Percentiles rank a stretch among this genome's conserved stretches.
Evolutionary conservation across 139 green algal species (phyloP).

Genomic region (Coelastrella sp.): DNA sequence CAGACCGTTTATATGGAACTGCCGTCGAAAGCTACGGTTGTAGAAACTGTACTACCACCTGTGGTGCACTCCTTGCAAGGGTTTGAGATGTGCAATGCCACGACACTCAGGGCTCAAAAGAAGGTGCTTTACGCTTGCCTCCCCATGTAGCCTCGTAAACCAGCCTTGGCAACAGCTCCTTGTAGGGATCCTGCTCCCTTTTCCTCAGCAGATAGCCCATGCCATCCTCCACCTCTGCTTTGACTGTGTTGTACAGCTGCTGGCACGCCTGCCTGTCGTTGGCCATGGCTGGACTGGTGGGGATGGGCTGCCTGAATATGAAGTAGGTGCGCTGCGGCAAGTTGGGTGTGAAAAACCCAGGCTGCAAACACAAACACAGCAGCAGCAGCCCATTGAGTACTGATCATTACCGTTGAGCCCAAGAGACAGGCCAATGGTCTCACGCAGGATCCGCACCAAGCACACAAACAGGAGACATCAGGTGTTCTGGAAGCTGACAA

Average conservation of each 20-base stretch:
- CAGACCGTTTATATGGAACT: no score
- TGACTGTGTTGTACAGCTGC: slow-evolving; percentile 75
- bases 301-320: slow-evolving; percentile 87
- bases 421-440: no score
- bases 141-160: slow-evolving; percentile 80
- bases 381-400: not conserved
- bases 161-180: slow-evolving; percentile 73
- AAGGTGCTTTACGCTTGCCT: slow-evolving; percentile 80
- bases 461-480: no score
- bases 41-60: no score
- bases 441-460: no score
- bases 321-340: slow-evolving; percentile 91
- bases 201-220: slow-evolving; percentile 81
- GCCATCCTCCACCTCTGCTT: slow-evolving; percentile 72
- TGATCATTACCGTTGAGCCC: no score
- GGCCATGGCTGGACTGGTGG: slow-evolving; percentile 56
- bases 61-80: no score
- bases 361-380: slow-evolving; percentile 39
- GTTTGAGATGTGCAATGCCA: no score
- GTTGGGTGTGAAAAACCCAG: slow-evolving; percentile 69
- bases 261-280: slow-evolving; percentile 69
- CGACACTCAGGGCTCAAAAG: slow-evolving; percentile 78
- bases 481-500: no score
- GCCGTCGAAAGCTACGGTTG: no score
- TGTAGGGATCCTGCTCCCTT: slow-evolving; percentile 88